Evolutionary conservation across 2,329 filamentous ascomycete genomes (phyloP).

Genomic region (Aspergillus cejpii): DNA sequence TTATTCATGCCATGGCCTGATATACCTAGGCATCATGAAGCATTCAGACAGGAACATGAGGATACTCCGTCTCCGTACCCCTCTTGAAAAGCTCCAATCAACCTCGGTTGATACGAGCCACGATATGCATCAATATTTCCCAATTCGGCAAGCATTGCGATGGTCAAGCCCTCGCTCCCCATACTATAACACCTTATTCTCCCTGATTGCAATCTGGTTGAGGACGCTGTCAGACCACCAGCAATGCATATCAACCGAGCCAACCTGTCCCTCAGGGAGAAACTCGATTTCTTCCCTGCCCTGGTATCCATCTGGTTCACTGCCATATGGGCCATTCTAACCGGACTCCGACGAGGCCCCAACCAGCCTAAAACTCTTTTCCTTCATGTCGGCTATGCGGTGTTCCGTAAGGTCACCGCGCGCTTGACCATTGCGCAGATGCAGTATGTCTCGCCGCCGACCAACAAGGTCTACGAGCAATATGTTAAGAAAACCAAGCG

Average conservation of each 20-base stretch:
- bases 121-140: constrained; percentile 9
- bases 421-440: constrained; percentile 26
- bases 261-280: constrained; percentile 25
- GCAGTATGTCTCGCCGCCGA: constrained; percentile 26
- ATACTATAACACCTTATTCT: neutral
- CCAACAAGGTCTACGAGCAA: constrained; percentile 26
- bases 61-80: too few relatives aligned
- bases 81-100: too few relatives aligned
- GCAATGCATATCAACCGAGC: constrained; percentile 16
- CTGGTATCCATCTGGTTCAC: constrained; percentile 23
- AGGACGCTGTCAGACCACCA: neutral
- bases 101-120: neutral
- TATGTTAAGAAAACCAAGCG: constrained; percentile 22
- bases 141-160: constrained; percentile 17
- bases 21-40: too few relatives aligned
- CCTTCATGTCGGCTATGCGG: constrained; percentile 33
- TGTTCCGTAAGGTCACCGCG: constrained; percentile 27
- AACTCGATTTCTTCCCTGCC: constrained; percentile 30
- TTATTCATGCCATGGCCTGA: too few relatives aligned
- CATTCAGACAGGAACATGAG: too few relatives aligned
- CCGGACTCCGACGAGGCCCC: constrained; percentile 23
- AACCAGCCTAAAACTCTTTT: constrained; percentile 26
- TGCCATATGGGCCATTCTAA: constrained; percentile 25
- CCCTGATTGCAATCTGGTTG: neutral
- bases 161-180: neutral